Evolutionary conservation across 768 basidiomycete genomes (phyloP), one percentile per base, ranked within the genome.

Genomic region (Mycena belliarum): DNA sequence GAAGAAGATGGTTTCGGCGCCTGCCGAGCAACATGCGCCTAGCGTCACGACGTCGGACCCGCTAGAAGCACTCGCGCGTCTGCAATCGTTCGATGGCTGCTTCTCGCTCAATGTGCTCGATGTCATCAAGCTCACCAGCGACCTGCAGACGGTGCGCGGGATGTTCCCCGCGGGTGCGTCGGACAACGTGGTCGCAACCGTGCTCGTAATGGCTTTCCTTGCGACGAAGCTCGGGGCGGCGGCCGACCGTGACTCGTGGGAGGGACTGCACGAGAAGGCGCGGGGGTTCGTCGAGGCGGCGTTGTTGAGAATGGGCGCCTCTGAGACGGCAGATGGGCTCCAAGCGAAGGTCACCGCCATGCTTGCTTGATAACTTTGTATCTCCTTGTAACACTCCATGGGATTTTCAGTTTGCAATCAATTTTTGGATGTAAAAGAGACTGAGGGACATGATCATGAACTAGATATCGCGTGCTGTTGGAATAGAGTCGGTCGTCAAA

Each of bases 1-100:
- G n/a, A n/a, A n/a, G n/a, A n/a, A n/a, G n/a, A n/a, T n/a, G n/a
- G n/a, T n/a, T n/a, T n/a, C n/a, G n/a, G n/a, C n/a, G n/a, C n/a
- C 29, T 32, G 12, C 29, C 29, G 7, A 6, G 29, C 29, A 32
- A 12, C 29, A 6, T 6, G 14, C 33, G 16, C 12, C 33, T 12
- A 41, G 40, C 15, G 18, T n/a, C n/a, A n/a, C n/a, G n/a, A n/a
- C 46, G 14, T 23, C 38, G 12, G 60, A 61, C 32, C 49, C 54
- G 15, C 47, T 64, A 15, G 60, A 61, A 40, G 52, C 49, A 16
- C 63, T 64, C 24, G 63, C 63, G 1, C 55, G 63, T 11, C 21
- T 61, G 32, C 63, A 61, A 25, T 25, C 59, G 7, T 61, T 64
- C 44, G 57, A 61, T 44, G 63, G 56, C n/a, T 28, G 56, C 52